phyloP scores from a whole-genome alignment of 1,284 basidiomycete species.

The Boletus mariae region DNA sequence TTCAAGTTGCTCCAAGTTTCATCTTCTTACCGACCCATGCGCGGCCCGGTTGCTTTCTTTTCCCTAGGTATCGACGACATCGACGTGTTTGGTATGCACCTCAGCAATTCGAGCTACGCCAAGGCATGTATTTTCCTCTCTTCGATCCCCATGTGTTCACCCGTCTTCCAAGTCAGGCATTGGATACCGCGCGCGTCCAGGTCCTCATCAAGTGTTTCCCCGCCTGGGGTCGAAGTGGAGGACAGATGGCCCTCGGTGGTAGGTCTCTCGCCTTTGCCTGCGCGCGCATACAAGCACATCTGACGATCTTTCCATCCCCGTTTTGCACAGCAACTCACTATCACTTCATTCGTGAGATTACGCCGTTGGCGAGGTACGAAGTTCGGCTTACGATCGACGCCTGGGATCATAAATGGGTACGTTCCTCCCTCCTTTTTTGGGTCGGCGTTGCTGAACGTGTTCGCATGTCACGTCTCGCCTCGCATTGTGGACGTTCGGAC shows the following conservation, averaged over 20 bases:
- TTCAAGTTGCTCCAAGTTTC: not conserved
- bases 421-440: not conserved
- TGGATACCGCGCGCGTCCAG: conserved; percentile 43
- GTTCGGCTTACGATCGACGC: conserved; percentile 62
- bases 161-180: conserved; percentile 26
- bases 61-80: conserved; percentile 60
- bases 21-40: not conserved
- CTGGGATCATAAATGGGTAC: conserved; percentile 88
- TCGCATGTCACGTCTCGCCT: not conserved
- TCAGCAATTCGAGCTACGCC: conserved; percentile 76
- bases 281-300: not conserved
- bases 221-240: conserved; percentile 59
- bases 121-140: conserved; percentile 42
- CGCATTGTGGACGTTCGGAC: not conserved
- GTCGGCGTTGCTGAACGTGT: not conserved
- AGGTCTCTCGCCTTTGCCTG: not conserved
- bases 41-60: not conserved
- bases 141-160: not conserved
- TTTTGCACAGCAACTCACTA: conserved; percentile 58
- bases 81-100: conserved; percentile 61
- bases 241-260: conserved; percentile 72
- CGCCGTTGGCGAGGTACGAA: conserved; percentile 67
- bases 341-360: conserved; percentile 76
- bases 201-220: conserved; percentile 53
- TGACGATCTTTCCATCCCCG: not conserved